These are phyloP conservation scores for Hydnum rufescens DNA, from an alignment of 768 basidiomycete species.

Conservation along the genomic window DNA sequence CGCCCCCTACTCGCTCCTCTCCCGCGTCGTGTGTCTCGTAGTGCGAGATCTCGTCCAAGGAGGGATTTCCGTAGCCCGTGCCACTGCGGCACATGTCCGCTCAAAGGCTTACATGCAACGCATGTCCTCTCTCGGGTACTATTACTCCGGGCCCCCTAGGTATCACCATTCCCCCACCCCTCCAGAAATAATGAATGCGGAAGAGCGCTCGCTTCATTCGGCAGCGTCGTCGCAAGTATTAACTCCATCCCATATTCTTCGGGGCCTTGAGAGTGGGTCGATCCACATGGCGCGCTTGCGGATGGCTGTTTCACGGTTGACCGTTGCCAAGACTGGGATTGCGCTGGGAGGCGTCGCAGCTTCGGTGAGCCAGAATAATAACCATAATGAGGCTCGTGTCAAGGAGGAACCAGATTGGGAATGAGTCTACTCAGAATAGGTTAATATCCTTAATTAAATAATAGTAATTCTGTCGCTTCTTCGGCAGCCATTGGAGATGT, in stretches of 20 bases:
- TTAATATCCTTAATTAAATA: too few relatives aligned
- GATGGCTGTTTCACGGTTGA: background rate
- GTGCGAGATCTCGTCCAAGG: background rate
- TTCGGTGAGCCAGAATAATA: too few relatives aligned
- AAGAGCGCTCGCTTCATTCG: too few relatives aligned
- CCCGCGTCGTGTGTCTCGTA: background rate
- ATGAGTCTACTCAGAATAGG: too few relatives aligned
- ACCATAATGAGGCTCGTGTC: too few relatives aligned
- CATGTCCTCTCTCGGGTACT: background rate
- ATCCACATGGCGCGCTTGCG: background rate
- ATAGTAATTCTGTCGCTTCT: too few relatives aligned
- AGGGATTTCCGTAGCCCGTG: background rate
- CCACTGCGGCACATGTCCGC: background rate
- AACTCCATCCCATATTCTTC: background rate
- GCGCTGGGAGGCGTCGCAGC: too few relatives aligned
- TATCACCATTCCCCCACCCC: background rate
- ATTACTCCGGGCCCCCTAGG: background rate
- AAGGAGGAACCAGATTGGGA: too few relatives aligned
- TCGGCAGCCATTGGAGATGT: too few relatives aligned
- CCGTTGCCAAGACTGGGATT: too few relatives aligned
- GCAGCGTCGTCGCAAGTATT: background rate
- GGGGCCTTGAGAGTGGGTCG: background rate
- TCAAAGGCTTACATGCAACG: background rate
- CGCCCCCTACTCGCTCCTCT: background rate
- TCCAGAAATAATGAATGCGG: too few relatives aligned